Evolutionary conservation across 2,329 filamentous ascomycete species (phyloP).

Genomic region (Apiospora hydei): DNA sequence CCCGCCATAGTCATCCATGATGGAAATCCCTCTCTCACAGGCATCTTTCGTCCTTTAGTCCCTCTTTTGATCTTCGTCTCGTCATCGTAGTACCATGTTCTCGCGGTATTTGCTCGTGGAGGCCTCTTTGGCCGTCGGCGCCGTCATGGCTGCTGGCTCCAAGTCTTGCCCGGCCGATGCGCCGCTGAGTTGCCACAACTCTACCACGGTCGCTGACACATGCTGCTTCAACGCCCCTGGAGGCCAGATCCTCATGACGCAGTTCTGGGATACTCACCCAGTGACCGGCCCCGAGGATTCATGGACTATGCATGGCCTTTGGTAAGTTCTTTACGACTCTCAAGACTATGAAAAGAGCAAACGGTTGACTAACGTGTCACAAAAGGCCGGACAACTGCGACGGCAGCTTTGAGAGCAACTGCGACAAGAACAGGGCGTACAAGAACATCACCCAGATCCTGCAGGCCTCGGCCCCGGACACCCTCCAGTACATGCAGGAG

Average conservation of each 20-base stretch:
- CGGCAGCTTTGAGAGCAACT: slow-evolving; percentile 72
- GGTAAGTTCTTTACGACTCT: slow-evolving; percentile 29
- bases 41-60: not conserved
- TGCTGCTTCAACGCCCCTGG: slow-evolving; percentile 80
- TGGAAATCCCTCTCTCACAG: not conserved
- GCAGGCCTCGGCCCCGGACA: slow-evolving; percentile 46
- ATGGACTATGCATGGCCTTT: slow-evolving; percentile 79
- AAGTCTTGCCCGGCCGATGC: slow-evolving; percentile 48
- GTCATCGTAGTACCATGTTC: not conserved
- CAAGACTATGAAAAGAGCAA: not conserved
- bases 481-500: slow-evolving; percentile 69
- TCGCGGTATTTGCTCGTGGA: slow-evolving; percentile 6
- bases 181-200: slow-evolving; percentile 50
- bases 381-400: slow-evolving; percentile 71
- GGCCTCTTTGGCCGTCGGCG: slow-evolving; percentile 21
- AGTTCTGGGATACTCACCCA: slow-evolving; percentile 78
- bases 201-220: slow-evolving; percentile 52
- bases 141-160: slow-evolving; percentile 14
- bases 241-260: slow-evolving; percentile 75
- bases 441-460: slow-evolving; percentile 71
- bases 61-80: not conserved
- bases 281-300: slow-evolving; percentile 70
- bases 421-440: slow-evolving; percentile 67
- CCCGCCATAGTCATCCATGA: not conserved
- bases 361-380: not conserved